Evolutionary conservation across 352 stramenopile species (phyloP).

Genomic region (Phytophthora foliorum): DNA sequence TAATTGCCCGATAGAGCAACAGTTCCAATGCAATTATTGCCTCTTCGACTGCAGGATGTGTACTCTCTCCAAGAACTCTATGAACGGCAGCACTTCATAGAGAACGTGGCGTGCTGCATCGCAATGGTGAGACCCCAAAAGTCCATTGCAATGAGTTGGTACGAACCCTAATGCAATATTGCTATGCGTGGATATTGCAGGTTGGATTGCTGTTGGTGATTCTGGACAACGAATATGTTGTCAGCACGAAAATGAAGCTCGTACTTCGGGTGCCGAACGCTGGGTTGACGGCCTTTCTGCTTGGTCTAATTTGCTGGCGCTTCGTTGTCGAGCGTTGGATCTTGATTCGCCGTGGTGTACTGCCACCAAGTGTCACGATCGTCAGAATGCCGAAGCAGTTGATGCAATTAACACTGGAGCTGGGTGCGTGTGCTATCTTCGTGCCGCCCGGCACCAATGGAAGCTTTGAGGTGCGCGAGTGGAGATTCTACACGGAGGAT

Average conservation of each 20-base stretch:
- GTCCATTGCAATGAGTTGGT: background rate
- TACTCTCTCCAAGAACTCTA: conserved; percentile 73
- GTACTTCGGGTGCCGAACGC: conserved; percentile 54
- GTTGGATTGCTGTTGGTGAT: conserved; percentile 69
- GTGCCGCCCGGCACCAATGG: conserved; percentile 63
- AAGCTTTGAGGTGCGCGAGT: conserved; percentile 70
- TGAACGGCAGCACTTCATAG: conserved; percentile 63
- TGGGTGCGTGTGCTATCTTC: conserved; percentile 59
- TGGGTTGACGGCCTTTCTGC: conserved; percentile 54
- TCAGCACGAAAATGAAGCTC: conserved; percentile 43
- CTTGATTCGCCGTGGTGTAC: conserved; percentile 65
- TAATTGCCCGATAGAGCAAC: background rate
- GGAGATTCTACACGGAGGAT: conserved; percentile 68
- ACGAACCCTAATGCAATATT: background rate
- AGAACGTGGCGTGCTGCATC: conserved; percentile 66
- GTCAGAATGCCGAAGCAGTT: conserved; percentile 59
- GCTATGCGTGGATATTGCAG: conserved; percentile 22
- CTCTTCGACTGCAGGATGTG: conserved; percentile 50
- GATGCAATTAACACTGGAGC: conserved; percentile 51
- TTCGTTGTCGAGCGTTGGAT: conserved; percentile 70
- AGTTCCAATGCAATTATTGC: background rate
- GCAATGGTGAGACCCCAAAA: conserved; percentile 42
- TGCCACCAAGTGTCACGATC: conserved; percentile 65
- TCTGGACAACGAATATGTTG: conserved; percentile 71
- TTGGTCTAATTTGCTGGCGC: conserved; percentile 62